Conservation (phyloP, 768 basidiomycete genomes). For the Mycena haematopus region DNA sequence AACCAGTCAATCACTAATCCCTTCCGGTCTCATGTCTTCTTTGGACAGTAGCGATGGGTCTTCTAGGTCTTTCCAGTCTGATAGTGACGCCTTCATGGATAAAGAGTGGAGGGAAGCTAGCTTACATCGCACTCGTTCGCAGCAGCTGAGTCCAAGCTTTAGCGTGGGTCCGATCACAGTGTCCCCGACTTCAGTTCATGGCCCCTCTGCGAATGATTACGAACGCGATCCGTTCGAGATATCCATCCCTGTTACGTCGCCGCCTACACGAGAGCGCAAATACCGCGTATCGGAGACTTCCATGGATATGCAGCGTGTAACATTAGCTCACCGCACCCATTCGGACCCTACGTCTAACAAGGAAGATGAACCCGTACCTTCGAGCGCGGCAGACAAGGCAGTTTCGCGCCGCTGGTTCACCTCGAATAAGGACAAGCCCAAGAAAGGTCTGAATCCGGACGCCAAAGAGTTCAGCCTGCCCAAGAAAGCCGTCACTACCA, state of each 20-base stretch:
- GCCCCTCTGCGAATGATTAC: conserved; percentile 36
- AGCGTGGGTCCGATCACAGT: conserved; percentile 36
- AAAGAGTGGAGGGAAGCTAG: conserved; percentile 54
- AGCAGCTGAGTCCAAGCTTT: conserved; percentile 24
- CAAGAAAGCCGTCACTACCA: conserved; percentile 35
- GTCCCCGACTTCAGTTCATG: conserved; percentile 51
- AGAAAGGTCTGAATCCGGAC: conserved; percentile 81
- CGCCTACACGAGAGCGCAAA: conserved; percentile 36
- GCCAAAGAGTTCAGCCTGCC: conserved; percentile 81
- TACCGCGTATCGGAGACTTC: conserved; percentile 32
- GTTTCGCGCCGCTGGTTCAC: conserved; percentile 55
- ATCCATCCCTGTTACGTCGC: conserved; percentile 35
- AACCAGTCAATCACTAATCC: conserved; percentile 57
- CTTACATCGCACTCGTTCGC: conserved; percentile 23
- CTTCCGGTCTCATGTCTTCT: conserved; percentile 61
- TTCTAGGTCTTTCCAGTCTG: conserved; percentile 57
- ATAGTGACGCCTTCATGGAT: conserved; percentile 57
- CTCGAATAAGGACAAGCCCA: conserved; percentile 53
- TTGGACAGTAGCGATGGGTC: conserved; percentile 50
- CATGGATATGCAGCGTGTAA: conserved; percentile 39
- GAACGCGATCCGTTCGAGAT: conserved; percentile 58
- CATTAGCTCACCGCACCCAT: conserved; percentile 39
- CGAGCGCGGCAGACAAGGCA: conserved; percentile 34
- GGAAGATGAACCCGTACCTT: conserved; percentile 27
- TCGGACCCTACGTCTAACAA: conserved; percentile 42